These are phyloP conservation scores for Triticum dicoccoides DNA, from an alignment of 176 grass and related monocot species.

Conservation along the genomic window DNA sequence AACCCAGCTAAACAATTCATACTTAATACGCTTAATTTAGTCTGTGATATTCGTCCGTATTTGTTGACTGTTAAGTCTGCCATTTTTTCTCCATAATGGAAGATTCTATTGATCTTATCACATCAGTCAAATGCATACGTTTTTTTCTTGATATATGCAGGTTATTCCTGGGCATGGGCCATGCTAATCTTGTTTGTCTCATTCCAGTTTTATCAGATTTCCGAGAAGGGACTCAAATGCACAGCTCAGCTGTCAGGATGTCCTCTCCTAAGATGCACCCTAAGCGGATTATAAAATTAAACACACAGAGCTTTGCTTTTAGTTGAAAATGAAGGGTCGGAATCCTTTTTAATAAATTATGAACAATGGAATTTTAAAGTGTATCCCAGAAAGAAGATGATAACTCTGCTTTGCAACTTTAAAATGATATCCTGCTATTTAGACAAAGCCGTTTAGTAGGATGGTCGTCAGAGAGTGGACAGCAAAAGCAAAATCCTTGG, in stretches of 20 bases:
- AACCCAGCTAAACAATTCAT: background rate
- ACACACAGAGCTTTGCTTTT: slow-evolving; percentile 6
- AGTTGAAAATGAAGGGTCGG: slow-evolving; percentile 14
- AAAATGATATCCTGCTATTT: slow-evolving; percentile 44
- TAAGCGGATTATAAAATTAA: slow-evolving; percentile 1
- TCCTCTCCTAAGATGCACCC: background rate
- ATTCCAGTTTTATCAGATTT: background rate
- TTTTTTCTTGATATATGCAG: background rate
- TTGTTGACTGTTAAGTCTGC: background rate
- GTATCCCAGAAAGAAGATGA: slow-evolving; percentile 10
- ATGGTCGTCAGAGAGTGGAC: slow-evolving; percentile 4
- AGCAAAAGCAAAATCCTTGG: slow-evolving; percentile 5
- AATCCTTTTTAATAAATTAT: background rate
- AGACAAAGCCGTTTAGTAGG: slow-evolving; percentile 1
- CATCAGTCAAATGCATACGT: background rate
- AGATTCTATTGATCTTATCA: background rate
- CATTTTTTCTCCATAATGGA: background rate
- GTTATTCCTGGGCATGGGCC: background rate
- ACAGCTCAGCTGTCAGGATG: background rate
- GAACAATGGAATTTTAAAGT: background rate
- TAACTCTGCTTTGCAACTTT: slow-evolving; percentile 38
- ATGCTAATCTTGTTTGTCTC: background rate
- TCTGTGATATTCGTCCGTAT: background rate
- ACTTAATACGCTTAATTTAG: background rate
- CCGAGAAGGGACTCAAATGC: slow-evolving; percentile 2